A percentile compares a stretch with the other conserved stretches of the same genome.
Conservation (phyloP, 2,329 filamentous ascomycete species). For the Exophiala dermatitidis region DNA sequence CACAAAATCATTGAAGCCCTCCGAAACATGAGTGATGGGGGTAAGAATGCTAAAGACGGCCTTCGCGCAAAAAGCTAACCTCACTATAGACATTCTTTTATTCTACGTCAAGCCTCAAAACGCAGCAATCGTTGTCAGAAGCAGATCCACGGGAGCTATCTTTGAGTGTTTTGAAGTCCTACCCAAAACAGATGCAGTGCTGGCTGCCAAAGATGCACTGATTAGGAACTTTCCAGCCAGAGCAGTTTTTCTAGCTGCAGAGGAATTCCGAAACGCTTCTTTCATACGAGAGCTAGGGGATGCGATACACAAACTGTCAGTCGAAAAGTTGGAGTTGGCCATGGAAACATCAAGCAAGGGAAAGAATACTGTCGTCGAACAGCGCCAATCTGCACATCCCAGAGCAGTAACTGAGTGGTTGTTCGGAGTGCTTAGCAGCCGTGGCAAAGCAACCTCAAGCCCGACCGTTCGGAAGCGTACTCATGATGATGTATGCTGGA, state of each 20-base stretch:
- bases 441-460: constrained; percentile 30
- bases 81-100: constrained; percentile 30
- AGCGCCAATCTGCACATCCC: constrained; percentile 46
- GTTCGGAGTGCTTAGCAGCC: constrained; percentile 37
- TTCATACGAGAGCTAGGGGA: constrained; percentile 30
- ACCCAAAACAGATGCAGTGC: constrained; percentile 35
- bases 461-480: constrained; percentile 45
- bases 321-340: constrained; percentile 32
- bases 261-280: constrained; percentile 23
- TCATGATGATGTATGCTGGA: constrained; percentile 49
- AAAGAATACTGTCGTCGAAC: constrained; percentile 33
- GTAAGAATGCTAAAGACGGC: neutral
- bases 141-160: constrained; percentile 19
- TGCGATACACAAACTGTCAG: constrained; percentile 34
- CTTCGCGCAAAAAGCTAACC: neutral
- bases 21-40: constrained; percentile 2
- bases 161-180: constrained; percentile 46
- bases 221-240: constrained; percentile 41
- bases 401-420: constrained; percentile 48
- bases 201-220: constrained; percentile 36
- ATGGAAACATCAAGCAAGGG: constrained; percentile 38
- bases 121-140: constrained; percentile 39
- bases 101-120: constrained; percentile 44
- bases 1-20: neutral
- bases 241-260: constrained; percentile 30